These are phyloP conservation scores for Aristolochia contorta DNA, from an alignment of 164 flowering plant species.

Conservation along the genomic window DNA sequence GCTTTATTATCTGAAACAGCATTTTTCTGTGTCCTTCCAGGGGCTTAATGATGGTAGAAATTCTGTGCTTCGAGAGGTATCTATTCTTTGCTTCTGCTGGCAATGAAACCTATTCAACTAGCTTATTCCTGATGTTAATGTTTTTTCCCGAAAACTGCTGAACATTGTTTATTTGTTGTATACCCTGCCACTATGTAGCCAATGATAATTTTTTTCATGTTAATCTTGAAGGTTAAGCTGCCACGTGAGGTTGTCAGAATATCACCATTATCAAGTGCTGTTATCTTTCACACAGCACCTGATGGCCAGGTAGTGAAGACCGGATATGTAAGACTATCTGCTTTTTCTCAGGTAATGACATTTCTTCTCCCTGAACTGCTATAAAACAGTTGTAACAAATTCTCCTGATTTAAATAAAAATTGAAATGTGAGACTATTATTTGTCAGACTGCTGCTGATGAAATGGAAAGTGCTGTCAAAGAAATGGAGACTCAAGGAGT, in stretches of 20 bases:
- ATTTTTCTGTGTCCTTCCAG: slow-evolving; percentile 25
- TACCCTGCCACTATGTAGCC: no score
- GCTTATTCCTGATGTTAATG: no score
- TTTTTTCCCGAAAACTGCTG: no score
- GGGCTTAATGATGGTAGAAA: slow-evolving; percentile 26
- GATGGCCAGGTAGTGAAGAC: slow-evolving; percentile 72
- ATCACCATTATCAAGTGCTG: slow-evolving; percentile 71
- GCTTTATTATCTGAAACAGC: no score
- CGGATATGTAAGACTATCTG: slow-evolving; percentile 75
- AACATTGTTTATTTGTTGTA: no score
- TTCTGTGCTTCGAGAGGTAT: slow-evolving; percentile 68
- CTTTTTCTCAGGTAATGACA: slow-evolving; percentile 78
- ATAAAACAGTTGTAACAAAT: background rate
- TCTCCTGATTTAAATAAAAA: no score
- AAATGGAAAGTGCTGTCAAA: slow-evolving; percentile 69
- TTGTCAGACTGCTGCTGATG: slow-evolving; percentile 75
- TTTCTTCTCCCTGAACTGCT: background rate
- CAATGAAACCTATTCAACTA: no score
- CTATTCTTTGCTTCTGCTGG: background rate
- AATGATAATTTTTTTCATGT: background rate
- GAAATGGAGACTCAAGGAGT: slow-evolving; percentile 84
- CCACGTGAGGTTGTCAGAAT: slow-evolving; percentile 77
- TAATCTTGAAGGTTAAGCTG: slow-evolving; percentile 52
- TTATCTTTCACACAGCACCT: slow-evolving; percentile 67
- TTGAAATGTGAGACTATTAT: background rate